A percentile compares a stretch with the other conserved stretches of the same genome.
Conservation (phyloP, 352 stramenopile species). For the Globisporangium acanthophoron region DNA sequence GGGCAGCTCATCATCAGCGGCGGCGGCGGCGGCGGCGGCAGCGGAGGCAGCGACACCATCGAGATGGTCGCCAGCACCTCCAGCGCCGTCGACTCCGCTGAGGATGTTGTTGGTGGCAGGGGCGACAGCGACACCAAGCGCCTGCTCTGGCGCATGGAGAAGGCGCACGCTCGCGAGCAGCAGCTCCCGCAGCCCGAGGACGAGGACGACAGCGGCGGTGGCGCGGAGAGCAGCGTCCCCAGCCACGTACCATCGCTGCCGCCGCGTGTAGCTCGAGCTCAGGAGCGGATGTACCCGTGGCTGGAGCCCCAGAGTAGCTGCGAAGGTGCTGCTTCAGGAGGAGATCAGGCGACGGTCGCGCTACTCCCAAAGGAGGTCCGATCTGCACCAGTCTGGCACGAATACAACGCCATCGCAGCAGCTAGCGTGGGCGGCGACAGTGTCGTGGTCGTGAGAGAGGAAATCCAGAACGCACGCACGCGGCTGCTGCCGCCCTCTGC, state of each 20-base stretch:
- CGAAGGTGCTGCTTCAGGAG: too few relatives aligned
- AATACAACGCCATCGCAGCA: neutral
- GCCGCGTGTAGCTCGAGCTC: neutral
- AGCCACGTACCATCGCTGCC: neutral
- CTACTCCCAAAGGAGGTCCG: conserved; percentile 3
- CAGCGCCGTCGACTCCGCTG: neutral
- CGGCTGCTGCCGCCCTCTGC: conserved; percentile 3
- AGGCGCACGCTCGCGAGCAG: neutral
- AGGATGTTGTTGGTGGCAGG: neutral
- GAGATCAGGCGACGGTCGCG: neutral
- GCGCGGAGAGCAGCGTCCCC: neutral
- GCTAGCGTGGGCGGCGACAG: neutral
- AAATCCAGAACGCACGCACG: conserved; percentile 7
- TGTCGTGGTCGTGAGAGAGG: neutral
- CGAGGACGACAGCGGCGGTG: neutral
- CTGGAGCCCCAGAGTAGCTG: neutral
- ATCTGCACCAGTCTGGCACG: conserved; percentile 5
- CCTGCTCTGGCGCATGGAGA: neutral
- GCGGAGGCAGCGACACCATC: neutral
- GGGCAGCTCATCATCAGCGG: neutral
- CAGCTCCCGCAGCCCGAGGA: conserved; percentile 2
- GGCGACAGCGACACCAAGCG: neutral
- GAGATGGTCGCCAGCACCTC: neutral
- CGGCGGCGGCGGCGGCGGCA: neutral
- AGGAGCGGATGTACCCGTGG: neutral